Evolutionary conservation across 176 grass and related monocot species (phyloP), one percentile per base, ranked within the genome.

Genomic region (Triticum turgidum): DNA sequence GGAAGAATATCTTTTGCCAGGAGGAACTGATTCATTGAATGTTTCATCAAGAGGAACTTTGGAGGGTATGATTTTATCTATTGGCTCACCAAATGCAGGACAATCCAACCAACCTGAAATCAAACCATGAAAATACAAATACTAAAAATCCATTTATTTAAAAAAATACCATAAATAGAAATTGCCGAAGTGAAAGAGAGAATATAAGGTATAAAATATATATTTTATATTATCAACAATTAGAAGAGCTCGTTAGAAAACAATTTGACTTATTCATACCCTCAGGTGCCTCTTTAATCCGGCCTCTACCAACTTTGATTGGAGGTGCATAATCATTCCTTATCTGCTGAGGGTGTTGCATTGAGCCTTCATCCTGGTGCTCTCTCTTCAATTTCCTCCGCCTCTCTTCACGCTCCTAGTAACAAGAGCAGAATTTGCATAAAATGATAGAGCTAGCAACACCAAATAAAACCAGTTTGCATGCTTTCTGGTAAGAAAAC

Each of bases 21-120:
- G 94, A 37, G 77, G 68, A 17, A 99, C 92, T 7, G 69, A 77
- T 10, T 99, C 97, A 86, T 99, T 99, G 80, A 90, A 99, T 51
- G 92, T 94, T 82, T 99, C 97, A 33, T 99, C 94, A 35, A 99
- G 97, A 90, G 97, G 97, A 87, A 97, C 97, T 91, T 99, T 99
- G 61, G 97, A 99, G 69, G 97, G 97, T 77, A 99, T 99, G 62
- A 99, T 87, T 89, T 92, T 94, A 76, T 92, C 92, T 76, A 99
- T 99, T 80, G 92, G 93, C 63, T 94, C 82, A 65, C 97, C 97
- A 94, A 94, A 91, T 69, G 92, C 85, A 61, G 97, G 97, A 70
- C 97, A 99, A 41, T 93, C 91, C 87, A 99, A 82, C 97, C 97
- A 99, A 14, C 97, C 97, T 99, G 77, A 84, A 87, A 90, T 24